Conservation (phyloP, 176 grass and related monocot genomes). For the Elaeis guineensis region DNA sequence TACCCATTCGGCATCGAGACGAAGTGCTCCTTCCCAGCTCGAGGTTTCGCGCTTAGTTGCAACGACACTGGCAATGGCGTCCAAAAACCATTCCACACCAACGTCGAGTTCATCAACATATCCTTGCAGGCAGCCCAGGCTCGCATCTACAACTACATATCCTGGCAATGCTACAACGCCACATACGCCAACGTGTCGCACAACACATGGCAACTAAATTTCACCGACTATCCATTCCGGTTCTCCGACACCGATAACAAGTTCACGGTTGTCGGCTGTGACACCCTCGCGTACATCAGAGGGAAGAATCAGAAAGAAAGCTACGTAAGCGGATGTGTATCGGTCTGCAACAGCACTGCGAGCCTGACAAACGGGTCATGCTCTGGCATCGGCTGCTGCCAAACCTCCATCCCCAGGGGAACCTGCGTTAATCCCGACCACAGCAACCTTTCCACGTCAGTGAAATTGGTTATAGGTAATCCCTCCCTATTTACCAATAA, state of each 20-base stretch:
- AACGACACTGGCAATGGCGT: conserved; percentile 7
- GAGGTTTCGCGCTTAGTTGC: conserved; percentile 33
- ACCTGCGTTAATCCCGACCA: background rate
- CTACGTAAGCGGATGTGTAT: conserved; percentile 31
- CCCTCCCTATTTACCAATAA: no score
- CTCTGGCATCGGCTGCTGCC: conserved; percentile 70
- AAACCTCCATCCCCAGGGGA: conserved; percentile 30
- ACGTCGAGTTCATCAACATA: conserved; percentile 25
- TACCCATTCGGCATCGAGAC: conserved; percentile 71
- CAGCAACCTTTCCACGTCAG: background rate
- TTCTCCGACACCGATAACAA: conserved; percentile 51
- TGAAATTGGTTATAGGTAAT: no score
- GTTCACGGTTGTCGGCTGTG: conserved; percentile 67
- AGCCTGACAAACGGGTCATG: conserved; percentile 34
- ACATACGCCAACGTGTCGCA: background rate
- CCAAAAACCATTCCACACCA: conserved; percentile 23
- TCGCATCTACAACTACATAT: conserved; percentile 29
- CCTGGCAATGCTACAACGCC: conserved; percentile 32
- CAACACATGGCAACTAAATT: conserved; percentile 1
- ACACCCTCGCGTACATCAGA: conserved; percentile 41
- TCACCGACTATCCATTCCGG: conserved; percentile 13
- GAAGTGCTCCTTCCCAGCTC: conserved; percentile 30
- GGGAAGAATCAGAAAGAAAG: conserved; percentile 7
- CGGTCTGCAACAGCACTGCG: conserved; percentile 1
- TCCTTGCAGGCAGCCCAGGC: background rate